These are phyloP conservation scores for Dactylellina leptospora DNA, from an alignment of 2,329 filamentous ascomycete genomes.

Conservation along the genomic window DNA sequence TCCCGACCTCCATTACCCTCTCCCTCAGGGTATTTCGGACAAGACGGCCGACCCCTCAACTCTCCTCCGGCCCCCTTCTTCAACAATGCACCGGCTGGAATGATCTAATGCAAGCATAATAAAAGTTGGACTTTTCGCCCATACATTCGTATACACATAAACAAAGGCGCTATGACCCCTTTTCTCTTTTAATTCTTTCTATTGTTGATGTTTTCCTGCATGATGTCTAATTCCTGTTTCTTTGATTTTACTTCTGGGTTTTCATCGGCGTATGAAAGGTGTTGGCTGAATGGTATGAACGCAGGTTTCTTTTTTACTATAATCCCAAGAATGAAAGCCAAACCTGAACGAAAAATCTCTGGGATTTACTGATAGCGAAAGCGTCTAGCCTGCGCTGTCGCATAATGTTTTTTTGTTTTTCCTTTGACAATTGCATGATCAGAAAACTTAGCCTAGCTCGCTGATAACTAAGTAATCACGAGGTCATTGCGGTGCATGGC, in stretches of 20 bases:
- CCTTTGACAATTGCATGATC: constrained; percentile 31
- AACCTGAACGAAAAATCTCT: constrained; percentile 29
- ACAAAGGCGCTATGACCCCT: constrained; percentile 1
- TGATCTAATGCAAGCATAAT: constrained; percentile 28
- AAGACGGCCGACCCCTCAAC: constrained; percentile 34
- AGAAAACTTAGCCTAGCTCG: constrained; percentile 17
- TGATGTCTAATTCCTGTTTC: constrained; percentile 1
- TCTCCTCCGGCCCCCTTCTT: constrained; percentile 26
- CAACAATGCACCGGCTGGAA: constrained; percentile 48
- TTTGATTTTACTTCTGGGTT: constrained; percentile 25
- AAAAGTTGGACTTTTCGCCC: constrained; percentile 11
- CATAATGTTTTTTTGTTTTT: constrained; percentile 33
- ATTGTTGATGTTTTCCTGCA: background rate
- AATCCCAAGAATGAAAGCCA: constrained; percentile 36
- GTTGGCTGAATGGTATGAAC: constrained; percentile 47
- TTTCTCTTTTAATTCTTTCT: background rate
- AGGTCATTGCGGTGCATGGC: constrained; percentile 42
- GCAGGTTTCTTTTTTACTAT: constrained; percentile 26
- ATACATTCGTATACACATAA: constrained; percentile 21
- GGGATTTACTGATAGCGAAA: constrained; percentile 32
- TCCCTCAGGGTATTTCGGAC: constrained; percentile 25
- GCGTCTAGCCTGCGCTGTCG: constrained; percentile 5
- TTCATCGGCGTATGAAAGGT: constrained; percentile 39
- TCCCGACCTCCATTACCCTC: constrained; percentile 26
- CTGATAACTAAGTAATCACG: constrained; percentile 39